phyloP scores from a whole-genome alignment of 1,139 yeast species.

The Scheffersomyces segobiensis region DNA sequence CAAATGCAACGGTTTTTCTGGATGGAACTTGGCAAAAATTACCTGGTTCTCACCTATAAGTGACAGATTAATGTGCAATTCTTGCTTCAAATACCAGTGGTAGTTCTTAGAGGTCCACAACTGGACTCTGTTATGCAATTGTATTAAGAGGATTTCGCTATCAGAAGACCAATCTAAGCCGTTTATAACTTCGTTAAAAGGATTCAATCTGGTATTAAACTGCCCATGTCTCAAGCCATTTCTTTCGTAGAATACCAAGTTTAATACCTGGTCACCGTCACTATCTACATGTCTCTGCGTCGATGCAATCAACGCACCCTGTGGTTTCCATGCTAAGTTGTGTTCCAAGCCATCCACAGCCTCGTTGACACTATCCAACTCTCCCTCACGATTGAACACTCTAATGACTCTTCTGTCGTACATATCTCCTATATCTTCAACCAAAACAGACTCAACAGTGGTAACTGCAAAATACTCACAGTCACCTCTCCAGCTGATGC shows the following conservation, averaged over 20 bases:
- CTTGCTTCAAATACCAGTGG: conserved; percentile 94
- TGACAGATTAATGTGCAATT: conserved; percentile 40
- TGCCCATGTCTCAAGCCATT: conserved; percentile 93
- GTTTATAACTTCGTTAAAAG: conserved; percentile 45
- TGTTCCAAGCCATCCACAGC: conserved; percentile 84
- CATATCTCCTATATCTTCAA: conserved; percentile 41
- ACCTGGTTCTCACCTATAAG: conserved; percentile 33
- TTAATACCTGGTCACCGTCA: conserved; percentile 50
- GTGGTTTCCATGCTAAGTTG: conserved; percentile 83
- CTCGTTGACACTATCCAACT: conserved; percentile 81
- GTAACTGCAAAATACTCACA: conserved; percentile 79
- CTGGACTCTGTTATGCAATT: conserved; percentile 61
- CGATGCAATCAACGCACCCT: conserved; percentile 84
- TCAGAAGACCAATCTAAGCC: conserved; percentile 78
- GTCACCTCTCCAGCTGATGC: conserved; percentile 93
- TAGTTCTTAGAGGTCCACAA: conserved; percentile 92
- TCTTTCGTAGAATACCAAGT: conserved; percentile 81
- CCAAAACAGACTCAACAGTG: conserved; percentile 53
- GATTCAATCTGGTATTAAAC: conserved; percentile 65
- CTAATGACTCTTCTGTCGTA: conserved; percentile 74
- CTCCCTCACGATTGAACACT: conserved; percentile 79
- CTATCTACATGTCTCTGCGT: conserved; percentile 61
- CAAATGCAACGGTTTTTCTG: conserved; percentile 79
- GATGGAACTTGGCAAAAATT: conserved; percentile 73
- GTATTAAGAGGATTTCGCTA: conserved; percentile 76